Evolutionary conservation across 257 asterid genomes (phyloP).

Genomic region (Nicotiana sylvestris): DNA sequence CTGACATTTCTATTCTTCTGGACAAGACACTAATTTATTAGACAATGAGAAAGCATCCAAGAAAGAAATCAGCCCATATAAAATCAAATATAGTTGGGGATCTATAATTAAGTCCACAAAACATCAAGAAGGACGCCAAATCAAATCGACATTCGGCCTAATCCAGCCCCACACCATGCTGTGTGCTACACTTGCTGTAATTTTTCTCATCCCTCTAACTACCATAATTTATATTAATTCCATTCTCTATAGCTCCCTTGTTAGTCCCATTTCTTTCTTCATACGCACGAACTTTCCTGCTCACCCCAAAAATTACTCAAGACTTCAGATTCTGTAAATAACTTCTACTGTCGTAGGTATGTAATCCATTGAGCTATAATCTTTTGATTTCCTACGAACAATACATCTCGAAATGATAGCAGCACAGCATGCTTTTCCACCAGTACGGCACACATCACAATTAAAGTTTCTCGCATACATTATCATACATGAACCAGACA

Average conservation of each 20-base stretch:
- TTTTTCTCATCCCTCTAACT: neutral
- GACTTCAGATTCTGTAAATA: neutral
- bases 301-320: neutral
- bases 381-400: neutral
- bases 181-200: neutral
- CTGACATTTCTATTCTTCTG: neutral
- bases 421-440: slow-evolving; percentile 1
- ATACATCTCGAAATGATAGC: neutral
- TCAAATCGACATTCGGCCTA: neutral
- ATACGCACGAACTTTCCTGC: neutral
- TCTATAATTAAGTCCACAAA: neutral
- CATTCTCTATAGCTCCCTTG: neutral
- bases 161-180: neutral
- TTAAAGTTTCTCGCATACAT: neutral
- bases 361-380: neutral
- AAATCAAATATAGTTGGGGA: neutral
- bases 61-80: neutral
- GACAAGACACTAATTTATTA: neutral
- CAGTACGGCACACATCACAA: neutral
- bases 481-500: neutral
- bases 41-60: neutral
- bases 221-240: neutral
- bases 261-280: neutral
- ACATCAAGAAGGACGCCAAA: neutral
- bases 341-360: neutral